phyloP scores from a whole-genome alignment of 352 stramenopile species.

The Aphanomyces stellatus region DNA sequence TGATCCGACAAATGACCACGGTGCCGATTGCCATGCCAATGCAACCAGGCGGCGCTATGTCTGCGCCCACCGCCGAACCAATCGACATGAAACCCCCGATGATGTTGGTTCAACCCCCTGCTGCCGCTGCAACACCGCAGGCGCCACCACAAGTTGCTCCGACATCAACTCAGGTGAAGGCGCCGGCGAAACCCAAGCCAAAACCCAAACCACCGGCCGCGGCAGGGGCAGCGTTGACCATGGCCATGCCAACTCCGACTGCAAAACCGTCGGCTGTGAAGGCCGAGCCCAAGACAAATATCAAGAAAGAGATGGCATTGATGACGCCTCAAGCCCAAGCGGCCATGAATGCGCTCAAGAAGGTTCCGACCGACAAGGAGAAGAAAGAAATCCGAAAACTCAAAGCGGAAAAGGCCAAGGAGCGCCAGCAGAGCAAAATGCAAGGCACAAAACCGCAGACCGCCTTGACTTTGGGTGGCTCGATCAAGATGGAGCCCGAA shows the following conservation, averaged over 20 bases:
- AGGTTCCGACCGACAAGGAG: conserved; percentile 78
- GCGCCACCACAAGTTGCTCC: conserved; percentile 15
- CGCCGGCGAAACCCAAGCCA: not conserved
- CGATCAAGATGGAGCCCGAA: conserved; percentile 8
- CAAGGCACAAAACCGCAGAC: not conserved
- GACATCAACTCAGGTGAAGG: not conserved
- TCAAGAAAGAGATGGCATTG: not conserved
- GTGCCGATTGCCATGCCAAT: conserved; percentile 25
- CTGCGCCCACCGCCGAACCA: not conserved
- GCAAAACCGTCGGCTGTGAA: not conserved
- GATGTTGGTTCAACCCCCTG: conserved; percentile 4
- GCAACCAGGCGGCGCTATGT: not conserved
- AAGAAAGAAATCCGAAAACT: conserved; percentile 55
- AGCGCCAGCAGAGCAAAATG: conserved; percentile 4
- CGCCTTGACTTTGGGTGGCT: not conserved
- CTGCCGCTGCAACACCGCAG: not conserved
- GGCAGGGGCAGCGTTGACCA: too few relatives aligned
- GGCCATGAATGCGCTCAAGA: conserved; percentile 43
- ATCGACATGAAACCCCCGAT: conserved; percentile 12
- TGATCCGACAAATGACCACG: conserved; percentile 88
- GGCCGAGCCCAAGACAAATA: not conserved
- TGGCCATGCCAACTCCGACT: not conserved
- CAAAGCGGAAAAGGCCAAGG: conserved; percentile 53
- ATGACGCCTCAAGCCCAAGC: not conserved
- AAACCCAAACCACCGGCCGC: not conserved